Conservation (phyloP, 2,329 filamentous ascomycete genomes). For the Cladorrhinum sp. region DNA sequence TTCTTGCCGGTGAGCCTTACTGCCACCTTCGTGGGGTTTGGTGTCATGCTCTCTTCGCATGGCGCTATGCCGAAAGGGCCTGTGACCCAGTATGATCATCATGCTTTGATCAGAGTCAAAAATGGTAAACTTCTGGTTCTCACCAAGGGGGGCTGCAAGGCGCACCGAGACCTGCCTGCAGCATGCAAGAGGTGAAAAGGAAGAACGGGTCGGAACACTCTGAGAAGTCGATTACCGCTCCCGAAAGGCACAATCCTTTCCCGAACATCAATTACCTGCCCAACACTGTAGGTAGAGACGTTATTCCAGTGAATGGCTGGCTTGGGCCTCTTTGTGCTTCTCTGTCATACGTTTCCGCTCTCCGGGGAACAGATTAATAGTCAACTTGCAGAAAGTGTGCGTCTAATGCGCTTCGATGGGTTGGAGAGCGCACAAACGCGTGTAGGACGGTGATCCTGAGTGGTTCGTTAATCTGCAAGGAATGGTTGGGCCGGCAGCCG, state of each 20-base stretch:
- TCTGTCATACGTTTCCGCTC: conserved; percentile 7
- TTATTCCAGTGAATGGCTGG: not conserved
- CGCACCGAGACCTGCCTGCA: not conserved
- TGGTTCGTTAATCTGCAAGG: conserved; percentile 7
- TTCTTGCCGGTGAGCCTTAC: not conserved
- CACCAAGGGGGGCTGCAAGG: not conserved
- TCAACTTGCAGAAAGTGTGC: conserved; percentile 17
- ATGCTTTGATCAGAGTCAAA: conserved; percentile 9
- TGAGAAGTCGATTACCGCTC: not conserved
- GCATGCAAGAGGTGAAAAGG: not conserved
- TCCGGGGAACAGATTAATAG: conserved; percentile 8
- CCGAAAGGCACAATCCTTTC: not conserved
- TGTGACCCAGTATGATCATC: too few species aligned
- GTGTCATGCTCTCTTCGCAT: conserved; percentile 9
- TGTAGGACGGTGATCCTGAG: conserved; percentile 12
- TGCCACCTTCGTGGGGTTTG: conserved; percentile 5
- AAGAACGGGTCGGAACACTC: not conserved
- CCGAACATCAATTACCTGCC: not conserved
- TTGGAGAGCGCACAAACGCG: not conserved
- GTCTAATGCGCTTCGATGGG: conserved; percentile 19
- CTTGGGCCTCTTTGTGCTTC: not conserved
- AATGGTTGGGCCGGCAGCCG: conserved; percentile 18
- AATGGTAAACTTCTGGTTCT: not conserved
- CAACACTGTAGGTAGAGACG: not conserved
- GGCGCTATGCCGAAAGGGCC: conserved; percentile 7